Evolutionary conservation across 306 rosid species (phyloP).

Genomic region (Cucumis hystrix): DNA sequence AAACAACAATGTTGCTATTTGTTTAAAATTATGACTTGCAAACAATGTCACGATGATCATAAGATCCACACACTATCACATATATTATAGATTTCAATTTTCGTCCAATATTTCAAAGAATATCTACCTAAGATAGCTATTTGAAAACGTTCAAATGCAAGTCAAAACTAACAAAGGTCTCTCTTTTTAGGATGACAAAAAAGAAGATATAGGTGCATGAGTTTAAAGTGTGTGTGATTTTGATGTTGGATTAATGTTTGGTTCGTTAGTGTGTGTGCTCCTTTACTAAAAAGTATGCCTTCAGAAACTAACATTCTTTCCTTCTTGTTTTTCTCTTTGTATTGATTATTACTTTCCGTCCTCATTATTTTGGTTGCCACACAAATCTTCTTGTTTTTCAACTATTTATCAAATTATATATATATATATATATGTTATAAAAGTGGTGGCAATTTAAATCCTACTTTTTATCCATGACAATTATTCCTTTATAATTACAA

Average conservation of each 20-base stretch:
- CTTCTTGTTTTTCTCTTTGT: not conserved
- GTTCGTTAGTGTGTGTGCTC: not conserved
- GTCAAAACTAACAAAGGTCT: too few relatives aligned
- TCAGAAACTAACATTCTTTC: not conserved
- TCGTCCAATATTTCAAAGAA: too few relatives aligned
- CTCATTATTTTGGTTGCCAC: not conserved
- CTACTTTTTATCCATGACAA: not conserved
- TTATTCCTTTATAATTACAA: not conserved
- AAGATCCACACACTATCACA: too few relatives aligned
- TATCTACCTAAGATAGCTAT: too few relatives aligned
- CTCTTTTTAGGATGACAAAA: too few relatives aligned
- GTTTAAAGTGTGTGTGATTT: not conserved
- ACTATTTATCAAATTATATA: not conserved
- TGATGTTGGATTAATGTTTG: not conserved
- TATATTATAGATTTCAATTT: too few relatives aligned
- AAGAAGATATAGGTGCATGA: too few relatives aligned
- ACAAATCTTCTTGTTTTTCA: not conserved
- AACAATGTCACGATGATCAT: too few relatives aligned
- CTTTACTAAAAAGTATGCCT: not conserved
- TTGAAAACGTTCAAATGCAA: too few relatives aligned
- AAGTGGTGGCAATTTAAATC: not conserved
- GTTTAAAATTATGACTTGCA: too few relatives aligned
- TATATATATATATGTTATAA: not conserved
- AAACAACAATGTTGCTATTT: too few relatives aligned
- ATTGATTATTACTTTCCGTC: not conserved